A percentile compares a stretch with the other conserved stretches of the same genome.
Evolutionary conservation across 2,329 filamentous ascomycete genomes (phyloP).

Genomic region (Pseudopithomyces maydicus): DNA sequence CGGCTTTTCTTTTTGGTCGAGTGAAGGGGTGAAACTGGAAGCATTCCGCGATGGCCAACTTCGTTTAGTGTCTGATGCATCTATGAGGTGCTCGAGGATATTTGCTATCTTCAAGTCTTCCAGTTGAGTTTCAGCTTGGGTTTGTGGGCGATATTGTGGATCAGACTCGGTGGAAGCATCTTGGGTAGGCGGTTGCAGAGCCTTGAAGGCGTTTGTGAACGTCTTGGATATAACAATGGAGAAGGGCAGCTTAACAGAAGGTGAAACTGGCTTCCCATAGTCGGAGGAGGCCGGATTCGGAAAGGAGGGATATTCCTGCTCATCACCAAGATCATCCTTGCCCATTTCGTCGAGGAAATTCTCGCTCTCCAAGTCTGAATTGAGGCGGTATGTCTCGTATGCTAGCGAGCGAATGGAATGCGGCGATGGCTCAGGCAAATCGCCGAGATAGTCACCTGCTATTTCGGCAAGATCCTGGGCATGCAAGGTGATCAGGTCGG

Average conservation of each 20-base stretch:
- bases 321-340: slow-evolving; percentile 36
- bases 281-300: slow-evolving; percentile 15
- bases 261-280: background rate
- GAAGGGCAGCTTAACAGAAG: slow-evolving; percentile 16
- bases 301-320: slow-evolving; percentile 41
- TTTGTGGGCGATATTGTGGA: slow-evolving; percentile 24
- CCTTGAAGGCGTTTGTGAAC: slow-evolving; percentile 22
- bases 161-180: slow-evolving; percentile 19
- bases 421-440: slow-evolving; percentile 59
- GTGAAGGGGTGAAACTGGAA: slow-evolving; percentile 2
- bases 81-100: slow-evolving; percentile 39
- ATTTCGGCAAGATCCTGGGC: slow-evolving; percentile 73
- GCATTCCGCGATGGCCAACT: slow-evolving; percentile 16
- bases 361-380: slow-evolving; percentile 30
- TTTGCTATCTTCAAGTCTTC: slow-evolving; percentile 44
- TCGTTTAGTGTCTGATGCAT: slow-evolving; percentile 38
- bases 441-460: slow-evolving; percentile 71
- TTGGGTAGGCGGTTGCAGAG: slow-evolving; percentile 11
- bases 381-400: slow-evolving; percentile 59
- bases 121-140: slow-evolving; percentile 36
- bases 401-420: slow-evolving; percentile 54
- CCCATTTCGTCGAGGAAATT: slow-evolving; percentile 31
- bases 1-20: background rate
- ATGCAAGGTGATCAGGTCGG: slow-evolving; percentile 71
- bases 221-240: slow-evolving; percentile 24